Conservation (phyloP, 2,329 filamentous ascomycete species). For the Geosmithia flava region DNA sequence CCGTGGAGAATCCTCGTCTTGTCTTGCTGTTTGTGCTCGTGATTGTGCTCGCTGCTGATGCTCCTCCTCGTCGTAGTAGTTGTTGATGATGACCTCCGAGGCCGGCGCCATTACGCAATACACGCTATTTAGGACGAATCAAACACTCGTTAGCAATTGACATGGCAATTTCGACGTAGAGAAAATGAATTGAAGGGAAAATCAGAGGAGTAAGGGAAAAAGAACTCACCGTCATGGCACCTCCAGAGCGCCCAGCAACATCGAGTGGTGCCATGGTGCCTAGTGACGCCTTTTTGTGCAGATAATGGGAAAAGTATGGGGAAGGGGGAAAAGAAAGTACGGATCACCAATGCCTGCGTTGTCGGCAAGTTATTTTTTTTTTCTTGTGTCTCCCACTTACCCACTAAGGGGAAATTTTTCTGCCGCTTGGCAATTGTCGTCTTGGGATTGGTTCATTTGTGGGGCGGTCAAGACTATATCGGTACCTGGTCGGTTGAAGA, state of each 20-base stretch:
- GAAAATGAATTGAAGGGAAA: not conserved
- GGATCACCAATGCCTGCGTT: not conserved
- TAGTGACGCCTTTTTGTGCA: not conserved
- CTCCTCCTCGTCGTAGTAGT: constrained; percentile 11
- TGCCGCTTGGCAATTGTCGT: constrained; percentile 17
- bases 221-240: constrained; percentile 28
- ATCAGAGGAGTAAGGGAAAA: not conserved
- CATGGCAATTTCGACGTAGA: not conserved
- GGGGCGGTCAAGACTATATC: not conserved
- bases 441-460: not conserved
- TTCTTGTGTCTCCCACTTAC: not conserved
- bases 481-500: not conserved
- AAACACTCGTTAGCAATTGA: not conserved
- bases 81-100: constrained; percentile 17
- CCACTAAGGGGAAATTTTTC: constrained; percentile 9
- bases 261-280: constrained; percentile 36
- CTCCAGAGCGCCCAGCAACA: constrained; percentile 34
- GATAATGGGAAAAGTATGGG: not conserved
- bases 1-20: constrained; percentile 22
- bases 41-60: constrained; percentile 9
- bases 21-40: constrained; percentile 6
- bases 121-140: constrained; percentile 17
- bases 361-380: not conserved
- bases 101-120: constrained; percentile 20
- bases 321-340: not conserved